Conservation (phyloP, 257 asterid genomes). For the Perilla frutescens region DNA sequence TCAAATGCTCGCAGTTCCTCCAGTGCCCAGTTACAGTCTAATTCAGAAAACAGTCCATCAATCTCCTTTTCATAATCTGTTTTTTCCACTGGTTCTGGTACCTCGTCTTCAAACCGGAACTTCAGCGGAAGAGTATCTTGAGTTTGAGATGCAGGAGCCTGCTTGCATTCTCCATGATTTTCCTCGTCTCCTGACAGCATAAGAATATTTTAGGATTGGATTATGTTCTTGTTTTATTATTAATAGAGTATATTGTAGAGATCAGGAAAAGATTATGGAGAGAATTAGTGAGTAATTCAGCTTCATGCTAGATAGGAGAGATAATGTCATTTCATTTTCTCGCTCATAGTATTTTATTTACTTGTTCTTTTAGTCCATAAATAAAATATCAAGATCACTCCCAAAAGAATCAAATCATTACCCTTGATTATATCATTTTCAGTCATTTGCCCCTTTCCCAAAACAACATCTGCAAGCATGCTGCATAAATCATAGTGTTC, state of each 20-base stretch:
- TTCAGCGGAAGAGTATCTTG: conserved; percentile 40
- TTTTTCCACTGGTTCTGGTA: conserved; percentile 40
- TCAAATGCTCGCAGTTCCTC: conserved; percentile 19
- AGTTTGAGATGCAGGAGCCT: conserved; percentile 3
- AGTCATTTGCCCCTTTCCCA: conserved; percentile 26
- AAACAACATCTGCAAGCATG: conserved; percentile 40
- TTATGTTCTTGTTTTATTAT: no score
- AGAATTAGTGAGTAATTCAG: no score
- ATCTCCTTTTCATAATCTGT: conserved; percentile 44
- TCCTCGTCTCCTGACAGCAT: neutral
- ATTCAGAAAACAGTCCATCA: conserved; percentile 45
- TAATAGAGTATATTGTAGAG: no score
- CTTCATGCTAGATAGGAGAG: no score
- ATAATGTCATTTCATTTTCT: no score
- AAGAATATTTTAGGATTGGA: no score
- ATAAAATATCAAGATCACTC: no score
- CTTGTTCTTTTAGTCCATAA: no score
- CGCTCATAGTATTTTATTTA: no score
- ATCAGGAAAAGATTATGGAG: no score
- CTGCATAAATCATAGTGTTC: conserved; percentile 29
- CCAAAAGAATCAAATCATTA: no score
- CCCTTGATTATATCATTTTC: neutral
- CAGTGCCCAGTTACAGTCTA: conserved; percentile 8
- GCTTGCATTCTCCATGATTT: conserved; percentile 28
- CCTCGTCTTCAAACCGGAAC: conserved; percentile 57